Evolutionary conservation across 768 basidiomycete genomes (phyloP).

Genomic region (Mycena rebaudengoi): DNA sequence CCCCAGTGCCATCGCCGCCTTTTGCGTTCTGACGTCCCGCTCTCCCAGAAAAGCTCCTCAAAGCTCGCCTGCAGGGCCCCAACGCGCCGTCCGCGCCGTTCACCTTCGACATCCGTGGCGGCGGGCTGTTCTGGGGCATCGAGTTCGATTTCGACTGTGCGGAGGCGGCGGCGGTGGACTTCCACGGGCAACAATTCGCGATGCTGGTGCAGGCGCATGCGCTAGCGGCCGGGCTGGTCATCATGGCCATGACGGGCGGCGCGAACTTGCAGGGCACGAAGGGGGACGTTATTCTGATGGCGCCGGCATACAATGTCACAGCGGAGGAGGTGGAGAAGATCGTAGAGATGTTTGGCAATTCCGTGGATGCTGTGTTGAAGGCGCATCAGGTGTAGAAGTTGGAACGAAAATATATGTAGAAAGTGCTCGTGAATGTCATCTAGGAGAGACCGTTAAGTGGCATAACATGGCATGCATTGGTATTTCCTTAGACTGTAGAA

Average conservation of each 20-base stretch:
- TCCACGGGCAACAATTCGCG: conserved; percentile 66
- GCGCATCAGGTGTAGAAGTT: conserved; percentile 39
- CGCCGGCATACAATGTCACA: conserved; percentile 85
- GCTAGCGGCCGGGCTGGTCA: conserved; percentile 70
- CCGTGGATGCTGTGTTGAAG: conserved; percentile 69
- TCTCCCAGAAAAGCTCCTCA: conserved; percentile 55
- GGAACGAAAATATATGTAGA: conserved; percentile 3
- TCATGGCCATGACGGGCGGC: conserved; percentile 80
- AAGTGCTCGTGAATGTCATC: too few species aligned
- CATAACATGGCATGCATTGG: too few species aligned
- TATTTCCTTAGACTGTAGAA: too few species aligned
- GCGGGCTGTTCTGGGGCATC: conserved; percentile 84
- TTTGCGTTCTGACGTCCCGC: neutral
- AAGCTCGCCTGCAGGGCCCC: conserved; percentile 60
- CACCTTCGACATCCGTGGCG: conserved; percentile 83
- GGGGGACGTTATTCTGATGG: conserved; percentile 77
- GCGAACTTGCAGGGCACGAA: conserved; percentile 72
- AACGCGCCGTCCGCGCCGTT: conserved; percentile 69
- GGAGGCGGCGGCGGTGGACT: conserved; percentile 52
- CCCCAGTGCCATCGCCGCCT: neutral
- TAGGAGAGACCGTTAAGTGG: too few species aligned
- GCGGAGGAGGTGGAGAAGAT: conserved; percentile 74
- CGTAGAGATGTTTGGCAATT: conserved; percentile 69
- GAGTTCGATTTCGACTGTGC: conserved; percentile 76
- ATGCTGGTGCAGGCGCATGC: conserved; percentile 76